Base-by-base conservation (phyloP, 148 eudicot species). In the Bassia scoparia region DNA sequence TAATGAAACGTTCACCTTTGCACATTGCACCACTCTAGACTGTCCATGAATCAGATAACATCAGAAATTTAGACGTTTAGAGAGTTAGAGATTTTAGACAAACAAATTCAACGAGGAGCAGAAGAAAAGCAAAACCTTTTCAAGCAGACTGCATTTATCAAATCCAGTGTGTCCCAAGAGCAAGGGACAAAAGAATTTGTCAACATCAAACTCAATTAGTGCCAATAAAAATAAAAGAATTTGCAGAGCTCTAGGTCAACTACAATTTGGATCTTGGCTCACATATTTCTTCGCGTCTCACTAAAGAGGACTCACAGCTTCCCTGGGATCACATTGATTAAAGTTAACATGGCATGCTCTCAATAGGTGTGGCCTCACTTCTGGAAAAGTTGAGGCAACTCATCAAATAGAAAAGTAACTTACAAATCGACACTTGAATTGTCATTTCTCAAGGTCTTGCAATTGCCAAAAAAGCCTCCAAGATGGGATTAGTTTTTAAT, bases 381-480 rank as follows among this genome's bases (percentile, higher is more conserved):
- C 21, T 48, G 37, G 20, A 53, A 30, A 66, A 65, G 30, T 20
- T 30, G 65, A 64, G 61, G 69, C 61, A 44, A 67, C 38, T n/a
- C 18, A 48, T 54, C 20, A 27, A 58, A 56, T 55, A 63, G 35
- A n/a, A 78, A 65, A 60, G 49, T 68, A 79, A 81, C 97, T 89
- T 85, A 91, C 99, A 84, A 95, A 95, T 67, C 99, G 96, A 86
- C n/a, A n/a, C 99, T 95, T 63, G 97, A 89, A 82, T 95, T 95
- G 87, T 91, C 87, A 79, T 95, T 95, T 73, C 92, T 89, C 73
- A 82, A 77, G 73, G 99, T 95, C 85, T 88, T 95, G 35, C 96
- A 97, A 84, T 95, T 95, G 72, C 99, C 99, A 88, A 95, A n/a
- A n/a, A 95, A 72, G 97, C 96, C 80, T 95, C 99, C 77, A 95